Evolutionary conservation across 768 basidiomycete species (phyloP).

Genomic region (Psilocybe azurescens): DNA sequence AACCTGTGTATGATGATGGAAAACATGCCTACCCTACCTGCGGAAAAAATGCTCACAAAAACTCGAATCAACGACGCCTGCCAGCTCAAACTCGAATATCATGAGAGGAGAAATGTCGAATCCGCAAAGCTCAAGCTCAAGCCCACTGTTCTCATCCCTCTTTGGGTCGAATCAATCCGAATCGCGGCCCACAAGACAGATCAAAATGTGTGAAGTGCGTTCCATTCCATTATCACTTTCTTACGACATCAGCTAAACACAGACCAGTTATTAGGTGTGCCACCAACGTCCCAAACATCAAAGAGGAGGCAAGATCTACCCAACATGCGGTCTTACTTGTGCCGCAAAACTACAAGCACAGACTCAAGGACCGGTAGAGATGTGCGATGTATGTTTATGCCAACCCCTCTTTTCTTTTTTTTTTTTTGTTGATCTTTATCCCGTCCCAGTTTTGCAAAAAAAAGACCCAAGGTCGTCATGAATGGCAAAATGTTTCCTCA

Average conservation of each 20-base stretch:
- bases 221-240: not conserved
- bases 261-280: constrained; percentile 18
- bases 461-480: constrained; percentile 23
- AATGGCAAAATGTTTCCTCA: constrained; percentile 25
- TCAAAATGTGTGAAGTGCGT: constrained; percentile 11
- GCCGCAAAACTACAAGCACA: not conserved
- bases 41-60: not conserved
- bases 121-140: not conserved
- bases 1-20: constrained; percentile 4
- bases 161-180: not conserved
- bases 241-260: not conserved
- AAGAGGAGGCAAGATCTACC: constrained; percentile 24
- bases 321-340: constrained; percentile 28
- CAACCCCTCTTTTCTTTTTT: not conserved
- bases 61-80: not conserved
- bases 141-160: not conserved
- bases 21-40: not conserved
- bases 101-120: constrained; percentile 2
- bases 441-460: constrained; percentile 23
- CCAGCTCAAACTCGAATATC: not conserved
- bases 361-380: not conserved
- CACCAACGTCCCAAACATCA: constrained; percentile 19
- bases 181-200: not conserved
- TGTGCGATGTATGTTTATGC: constrained; percentile 6
- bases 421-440: not conserved